Conservation (phyloP, 768 basidiomycete species). For the Boletus subcaerulescens region DNA sequence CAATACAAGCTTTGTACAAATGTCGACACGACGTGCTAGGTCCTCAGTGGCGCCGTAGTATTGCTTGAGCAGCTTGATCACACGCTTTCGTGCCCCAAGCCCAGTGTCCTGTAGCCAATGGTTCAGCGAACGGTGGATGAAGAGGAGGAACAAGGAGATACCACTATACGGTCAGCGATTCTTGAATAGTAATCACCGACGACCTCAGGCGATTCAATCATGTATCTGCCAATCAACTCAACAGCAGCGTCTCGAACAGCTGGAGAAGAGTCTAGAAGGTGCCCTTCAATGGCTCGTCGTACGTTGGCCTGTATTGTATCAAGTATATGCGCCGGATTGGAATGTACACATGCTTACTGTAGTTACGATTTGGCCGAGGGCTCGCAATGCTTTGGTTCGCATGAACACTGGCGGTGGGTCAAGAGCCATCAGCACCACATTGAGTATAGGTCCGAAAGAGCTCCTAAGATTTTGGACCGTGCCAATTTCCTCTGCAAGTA, state of each 20-base stretch:
- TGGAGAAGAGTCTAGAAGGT: conserved; percentile 87
- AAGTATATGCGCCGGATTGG: neutral
- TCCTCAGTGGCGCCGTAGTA: conserved; percentile 71
- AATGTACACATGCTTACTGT: conserved; percentile 45
- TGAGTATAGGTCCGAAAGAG: conserved; percentile 82
- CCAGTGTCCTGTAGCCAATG: conserved; percentile 74
- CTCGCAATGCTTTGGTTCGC: conserved; percentile 90
- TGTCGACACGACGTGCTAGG: conserved; percentile 64
- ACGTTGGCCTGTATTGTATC: conserved; percentile 58
- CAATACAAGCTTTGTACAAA: conserved; percentile 75
- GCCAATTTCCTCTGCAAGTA: conserved; percentile 71
- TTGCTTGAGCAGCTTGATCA: conserved; percentile 88
- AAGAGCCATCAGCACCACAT: conserved; percentile 71
- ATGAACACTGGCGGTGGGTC: conserved; percentile 88
- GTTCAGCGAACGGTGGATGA: neutral
- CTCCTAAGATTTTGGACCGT: conserved; percentile 70
- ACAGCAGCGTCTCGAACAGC: conserved; percentile 96
- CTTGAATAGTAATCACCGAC: conserved; percentile 85
- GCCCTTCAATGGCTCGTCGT: conserved; percentile 81
- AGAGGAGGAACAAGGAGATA: conserved; percentile 37
- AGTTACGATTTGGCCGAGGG: conserved; percentile 84
- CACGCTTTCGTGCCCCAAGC: conserved; percentile 88
- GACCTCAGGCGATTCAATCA: conserved; percentile 86
- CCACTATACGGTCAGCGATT: conserved; percentile 88
- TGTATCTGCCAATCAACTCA: conserved; percentile 96